These are phyloP conservation scores for Ophiostoma sp. DNA, from an alignment of 2,329 filamentous ascomycete genomes.

Conservation along the genomic window DNA sequence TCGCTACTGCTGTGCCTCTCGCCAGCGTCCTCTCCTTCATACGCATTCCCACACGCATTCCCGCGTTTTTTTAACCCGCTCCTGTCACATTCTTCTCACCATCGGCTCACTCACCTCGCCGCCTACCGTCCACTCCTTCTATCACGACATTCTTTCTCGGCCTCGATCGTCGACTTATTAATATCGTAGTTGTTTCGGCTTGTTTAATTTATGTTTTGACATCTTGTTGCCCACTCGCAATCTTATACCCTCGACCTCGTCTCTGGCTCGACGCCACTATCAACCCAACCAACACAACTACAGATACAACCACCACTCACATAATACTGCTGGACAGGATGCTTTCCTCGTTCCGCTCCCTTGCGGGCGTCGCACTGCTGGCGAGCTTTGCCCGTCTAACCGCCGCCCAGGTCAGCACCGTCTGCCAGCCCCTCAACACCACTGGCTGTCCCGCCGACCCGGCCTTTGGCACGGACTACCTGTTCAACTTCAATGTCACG, in stretches of 20 bases:
- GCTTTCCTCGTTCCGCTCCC: neutral
- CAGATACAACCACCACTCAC: too few relatives aligned
- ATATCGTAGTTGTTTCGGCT: neutral
- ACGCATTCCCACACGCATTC: neutral
- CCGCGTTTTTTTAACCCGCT: neutral
- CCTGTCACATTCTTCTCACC: neutral
- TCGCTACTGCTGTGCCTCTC: neutral
- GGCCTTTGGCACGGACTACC: constrained; percentile 60
- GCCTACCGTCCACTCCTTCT: neutral
- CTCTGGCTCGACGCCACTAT: neutral
- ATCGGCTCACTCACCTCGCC: neutral
- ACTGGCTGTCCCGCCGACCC: constrained; percentile 63
- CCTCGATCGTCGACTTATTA: neutral
- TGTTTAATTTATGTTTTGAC: neutral
- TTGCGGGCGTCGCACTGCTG: constrained; percentile 5
- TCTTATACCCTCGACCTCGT: neutral
- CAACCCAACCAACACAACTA: neutral
- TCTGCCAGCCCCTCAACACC: constrained; percentile 69
- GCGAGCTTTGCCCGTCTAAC: constrained; percentile 12
- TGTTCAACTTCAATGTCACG: constrained; percentile 58
- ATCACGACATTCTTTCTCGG: neutral
- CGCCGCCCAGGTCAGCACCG: constrained; percentile 66
- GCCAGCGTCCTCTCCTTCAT: constrained; percentile 4
- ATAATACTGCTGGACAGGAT: neutral
- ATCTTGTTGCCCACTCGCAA: neutral